phyloP scores from a whole-genome alignment of 1,139 yeast genomes.

The Petasospora rhodanensis region DNA sequence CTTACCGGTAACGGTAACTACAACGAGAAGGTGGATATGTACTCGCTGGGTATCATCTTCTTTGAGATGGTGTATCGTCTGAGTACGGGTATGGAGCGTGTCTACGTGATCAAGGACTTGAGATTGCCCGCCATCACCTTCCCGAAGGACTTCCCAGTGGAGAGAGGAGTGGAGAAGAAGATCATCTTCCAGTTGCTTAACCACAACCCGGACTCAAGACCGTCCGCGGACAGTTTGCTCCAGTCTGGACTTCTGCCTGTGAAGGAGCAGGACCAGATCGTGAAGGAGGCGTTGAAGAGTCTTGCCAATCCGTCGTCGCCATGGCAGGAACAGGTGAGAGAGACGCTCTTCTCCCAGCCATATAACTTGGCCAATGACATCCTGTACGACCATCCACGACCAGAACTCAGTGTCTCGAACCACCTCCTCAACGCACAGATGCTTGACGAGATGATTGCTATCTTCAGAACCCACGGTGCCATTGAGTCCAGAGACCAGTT shows the following conservation, averaged over 20 bases:
- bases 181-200: slow-evolving; percentile 63
- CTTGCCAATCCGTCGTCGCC: slow-evolving; percentile 88
- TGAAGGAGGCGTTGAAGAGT: slow-evolving; percentile 81
- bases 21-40: slow-evolving; percentile 92
- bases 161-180: slow-evolving; percentile 54
- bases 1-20: slow-evolving; percentile 64
- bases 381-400: slow-evolving; percentile 58
- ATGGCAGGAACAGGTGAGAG: slow-evolving; percentile 90
- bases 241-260: slow-evolving; percentile 83
- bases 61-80: slow-evolving; percentile 90
- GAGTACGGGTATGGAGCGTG: slow-evolving; percentile 90
- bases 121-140: slow-evolving; percentile 56
- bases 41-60: slow-evolving; percentile 87
- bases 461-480: slow-evolving; percentile 84
- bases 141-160: slow-evolving; percentile 57
- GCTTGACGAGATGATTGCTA: slow-evolving; percentile 48
- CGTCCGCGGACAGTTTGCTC: slow-evolving; percentile 70
- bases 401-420: slow-evolving; percentile 29
- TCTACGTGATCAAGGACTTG: slow-evolving; percentile 57
- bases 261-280: slow-evolving; percentile 83
- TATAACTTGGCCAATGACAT: slow-evolving; percentile 78
- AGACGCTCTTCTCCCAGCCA: slow-evolving; percentile 78
- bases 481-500: slow-evolving; percentile 63
- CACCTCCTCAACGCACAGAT: slow-evolving; percentile 39
- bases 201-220: slow-evolving; percentile 75